Evolutionary conservation across 768 basidiomycete genomes (phyloP), one percentile per base, ranked within the genome.

Genomic region (Leccinellum albellum): DNA sequence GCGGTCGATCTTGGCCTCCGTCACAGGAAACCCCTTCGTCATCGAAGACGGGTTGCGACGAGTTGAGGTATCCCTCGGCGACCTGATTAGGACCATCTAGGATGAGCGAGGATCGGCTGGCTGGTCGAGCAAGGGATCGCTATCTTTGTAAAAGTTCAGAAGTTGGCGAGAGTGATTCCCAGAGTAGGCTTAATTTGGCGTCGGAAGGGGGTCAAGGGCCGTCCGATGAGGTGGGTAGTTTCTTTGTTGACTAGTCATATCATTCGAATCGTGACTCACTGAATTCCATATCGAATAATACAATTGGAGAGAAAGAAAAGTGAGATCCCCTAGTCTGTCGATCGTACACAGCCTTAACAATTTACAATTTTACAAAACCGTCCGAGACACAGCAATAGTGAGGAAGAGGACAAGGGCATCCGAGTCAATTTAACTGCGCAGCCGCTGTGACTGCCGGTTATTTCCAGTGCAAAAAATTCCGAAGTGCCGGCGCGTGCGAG

Each of bases 11-110:
- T 54, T 70, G 10, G n/a, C 56, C 51, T 57, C 65, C 24, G 70
- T 70, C 45, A 69, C 78, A 12, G 78, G 79, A 20, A 84, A 82
- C 59, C 78, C 81, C 1, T 81, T 73, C 60, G 70, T 80, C 5
- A 76, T 82, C 67, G 66, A 74, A 29, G 69, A 68, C 29, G 75
- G 76, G 3, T 64, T 83, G 29, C 62, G 73, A n/a, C 46, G 78
- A 77, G 47, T 73, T 40, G 80, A 81, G 58, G 1, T 26, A 63
- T 73, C 78, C 3, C 68, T 82, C 51, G 62, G 66, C 12, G 75
- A 80, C 17, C 70, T 79, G 40, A 79, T 82, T 42, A 56, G 64
- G 1, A 74, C 77, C 23, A 68, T 84, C 12, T 74, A 79, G 63
- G 70, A 71, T 29, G 80, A 84, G 62, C 74, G 75, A 57, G 62